phyloP scores from a whole-genome alignment of 176 grass and related monocot genomes.

The Guadua angustifolia region DNA sequence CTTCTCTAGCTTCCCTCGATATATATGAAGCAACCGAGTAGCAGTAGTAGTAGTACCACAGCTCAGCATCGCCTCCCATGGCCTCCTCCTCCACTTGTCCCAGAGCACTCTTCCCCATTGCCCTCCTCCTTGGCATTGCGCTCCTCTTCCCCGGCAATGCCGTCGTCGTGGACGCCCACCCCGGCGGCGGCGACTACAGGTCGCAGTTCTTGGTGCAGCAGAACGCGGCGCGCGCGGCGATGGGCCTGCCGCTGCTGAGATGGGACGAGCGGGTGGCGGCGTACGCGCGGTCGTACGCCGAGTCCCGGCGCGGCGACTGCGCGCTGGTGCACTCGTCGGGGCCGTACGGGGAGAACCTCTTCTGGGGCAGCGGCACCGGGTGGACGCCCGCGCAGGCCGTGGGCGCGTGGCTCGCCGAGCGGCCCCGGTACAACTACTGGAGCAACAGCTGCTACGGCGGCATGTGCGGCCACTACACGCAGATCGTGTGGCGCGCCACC shows the following conservation, averaged over 20 bases:
- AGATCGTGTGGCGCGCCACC: slow-evolving; percentile 67
- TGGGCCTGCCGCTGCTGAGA: slow-evolving; percentile 47
- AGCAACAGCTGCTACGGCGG: slow-evolving; percentile 64
- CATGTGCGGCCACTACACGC: slow-evolving; percentile 88
- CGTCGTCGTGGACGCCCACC: slow-evolving; percentile 1
- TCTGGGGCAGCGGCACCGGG: slow-evolving; percentile 74
- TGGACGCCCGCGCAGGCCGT: slow-evolving; percentile 70
- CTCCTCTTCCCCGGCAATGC: slow-evolving; percentile 34
- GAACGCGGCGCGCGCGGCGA: slow-evolving; percentile 53
- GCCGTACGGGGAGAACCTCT: slow-evolving; percentile 89
- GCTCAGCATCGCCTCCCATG: slow-evolving; percentile 45
- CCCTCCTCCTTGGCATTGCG: slow-evolving; percentile 22
- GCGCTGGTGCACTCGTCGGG: slow-evolving; percentile 72
- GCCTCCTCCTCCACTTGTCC: slow-evolving; percentile 1
- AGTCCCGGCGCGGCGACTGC: slow-evolving; percentile 67
- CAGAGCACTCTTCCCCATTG: not conserved
- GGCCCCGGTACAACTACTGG: slow-evolving; percentile 63
- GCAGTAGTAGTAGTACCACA: slow-evolving; percentile 8
- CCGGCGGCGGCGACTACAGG: slow-evolving; percentile 28
- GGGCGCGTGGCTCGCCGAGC: slow-evolving; percentile 65
- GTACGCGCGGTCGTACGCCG: slow-evolving; percentile 69
- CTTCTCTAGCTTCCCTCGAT: not conserved
- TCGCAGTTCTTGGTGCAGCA: slow-evolving; percentile 62
- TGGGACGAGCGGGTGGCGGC: slow-evolving; percentile 64
- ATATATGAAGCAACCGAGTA: slow-evolving; percentile 8